Conservation (phyloP, 164 flowering plant species). For the Hamamelis virginiana region DNA sequence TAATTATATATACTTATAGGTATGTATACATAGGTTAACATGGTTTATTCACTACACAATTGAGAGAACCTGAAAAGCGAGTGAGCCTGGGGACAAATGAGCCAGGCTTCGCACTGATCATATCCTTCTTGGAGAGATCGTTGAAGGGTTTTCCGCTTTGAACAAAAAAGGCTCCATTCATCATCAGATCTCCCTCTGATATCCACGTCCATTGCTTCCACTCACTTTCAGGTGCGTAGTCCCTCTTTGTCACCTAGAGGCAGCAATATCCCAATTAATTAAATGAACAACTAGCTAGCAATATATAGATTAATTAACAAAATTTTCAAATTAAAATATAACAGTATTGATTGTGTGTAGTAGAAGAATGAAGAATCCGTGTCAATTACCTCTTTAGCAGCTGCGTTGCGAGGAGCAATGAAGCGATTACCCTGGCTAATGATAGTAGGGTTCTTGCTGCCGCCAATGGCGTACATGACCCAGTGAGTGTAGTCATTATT, state of each 20-base stretch:
- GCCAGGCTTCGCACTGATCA: conserved; percentile 60
- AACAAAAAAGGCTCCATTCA: conserved; percentile 70
- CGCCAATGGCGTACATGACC: conserved; percentile 89
- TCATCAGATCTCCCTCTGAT: conserved; percentile 63
- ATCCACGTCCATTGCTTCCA: conserved; percentile 82
- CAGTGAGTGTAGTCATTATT: conserved; percentile 86
- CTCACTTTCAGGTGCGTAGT: conserved; percentile 37
- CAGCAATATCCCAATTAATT: no score
- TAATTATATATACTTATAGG: background rate
- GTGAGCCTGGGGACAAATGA: conserved; percentile 49
- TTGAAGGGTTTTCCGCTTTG: conserved; percentile 39
- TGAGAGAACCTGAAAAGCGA: conserved; percentile 52
- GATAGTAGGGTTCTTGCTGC: conserved; percentile 69
- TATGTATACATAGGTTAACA: conserved; percentile 28
- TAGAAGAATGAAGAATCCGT: no score
- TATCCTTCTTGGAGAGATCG: conserved; percentile 20
- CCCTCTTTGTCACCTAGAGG: conserved; percentile 65
- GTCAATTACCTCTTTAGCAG: conserved; percentile 61
- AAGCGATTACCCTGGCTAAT: conserved; percentile 82
- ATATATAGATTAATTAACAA: no score
- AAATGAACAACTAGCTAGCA: no score
- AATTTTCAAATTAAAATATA: no score
- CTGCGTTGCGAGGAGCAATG: conserved; percentile 42
- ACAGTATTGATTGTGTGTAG: no score
- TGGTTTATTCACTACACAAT: conserved; percentile 26